These are phyloP conservation scores for Diaporthe citrichinensis DNA, from an alignment of 2,329 filamentous ascomycete species.

Conservation along the genomic window DNA sequence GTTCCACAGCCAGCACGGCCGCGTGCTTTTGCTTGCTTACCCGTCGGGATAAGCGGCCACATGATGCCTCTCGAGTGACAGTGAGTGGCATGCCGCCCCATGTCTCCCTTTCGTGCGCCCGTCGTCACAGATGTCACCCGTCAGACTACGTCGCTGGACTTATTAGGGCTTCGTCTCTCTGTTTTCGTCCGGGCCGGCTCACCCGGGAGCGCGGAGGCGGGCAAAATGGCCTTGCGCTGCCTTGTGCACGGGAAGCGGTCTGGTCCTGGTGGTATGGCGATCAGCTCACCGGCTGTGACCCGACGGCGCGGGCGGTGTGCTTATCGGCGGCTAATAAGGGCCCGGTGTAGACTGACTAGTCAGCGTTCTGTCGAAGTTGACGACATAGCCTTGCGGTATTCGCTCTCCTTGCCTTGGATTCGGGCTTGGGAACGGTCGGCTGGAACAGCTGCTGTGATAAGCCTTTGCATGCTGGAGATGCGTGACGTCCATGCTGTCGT, in stretches of 20 bases:
- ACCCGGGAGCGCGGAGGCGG: conserved; percentile 6
- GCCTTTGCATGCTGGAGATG: neutral
- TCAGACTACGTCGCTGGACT: neutral
- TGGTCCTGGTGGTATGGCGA: neutral
- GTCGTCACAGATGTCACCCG: conserved; percentile 6
- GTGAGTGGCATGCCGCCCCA: neutral
- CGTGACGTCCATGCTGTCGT: neutral
- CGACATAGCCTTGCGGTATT: too few relatives aligned
- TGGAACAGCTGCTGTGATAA: neutral
- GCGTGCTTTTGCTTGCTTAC: conserved; percentile 13
- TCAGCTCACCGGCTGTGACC: neutral
- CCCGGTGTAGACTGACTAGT: too few relatives aligned
- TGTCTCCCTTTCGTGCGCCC: neutral
- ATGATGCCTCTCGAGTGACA: neutral
- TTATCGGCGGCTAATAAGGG: neutral
- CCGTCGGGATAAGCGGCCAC: conserved; percentile 4
- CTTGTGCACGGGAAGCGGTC: neutral
- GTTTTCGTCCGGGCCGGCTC: neutral
- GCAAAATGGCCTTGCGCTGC: neutral
- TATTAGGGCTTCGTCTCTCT: neutral
- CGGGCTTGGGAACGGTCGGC: neutral
- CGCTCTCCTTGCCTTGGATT: too few relatives aligned
- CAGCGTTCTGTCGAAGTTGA: too few relatives aligned
- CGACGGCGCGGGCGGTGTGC: neutral
- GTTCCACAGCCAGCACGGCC: conserved; percentile 32